Base-by-base conservation (phyloP, 2,329 filamentous ascomycete species). In the Tolypocladium album region DNA sequence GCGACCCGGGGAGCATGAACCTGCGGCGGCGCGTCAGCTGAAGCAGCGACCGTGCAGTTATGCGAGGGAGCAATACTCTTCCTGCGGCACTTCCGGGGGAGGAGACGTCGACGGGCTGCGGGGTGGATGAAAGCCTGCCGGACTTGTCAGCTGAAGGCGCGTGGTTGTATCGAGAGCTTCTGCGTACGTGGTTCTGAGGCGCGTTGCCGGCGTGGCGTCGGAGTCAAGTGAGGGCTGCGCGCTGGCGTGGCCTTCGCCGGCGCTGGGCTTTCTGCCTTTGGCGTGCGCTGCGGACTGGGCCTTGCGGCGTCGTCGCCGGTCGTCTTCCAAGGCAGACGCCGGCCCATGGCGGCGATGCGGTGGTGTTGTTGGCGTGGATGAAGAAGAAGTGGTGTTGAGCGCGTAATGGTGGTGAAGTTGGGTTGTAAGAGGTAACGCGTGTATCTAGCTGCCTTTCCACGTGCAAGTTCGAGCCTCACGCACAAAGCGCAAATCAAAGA, bases 1-100 rank as follows among this genome's bases (percentile, higher is more conserved):
- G 76, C n/a, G 82, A 71, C 3, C 85, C 86, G 55, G 84, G 78
- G 2, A 78, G 75, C 88, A 93, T 92, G 69, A 79, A 79, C 38
- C 83, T 86, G 36, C 13, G 59, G 8, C 20, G 9, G 17, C 20
- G 45, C 57, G 40, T 52, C 27, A 50, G 56, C 5, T 27, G n/a
- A n/a, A n/a, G n/a, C n/a, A n/a, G n/a, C n/a, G n/a, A n/a, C n/a
- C n/a, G n/a, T n/a, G n/a, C n/a, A n/a, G n/a, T n/a, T n/a, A n/a
- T n/a, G n/a, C n/a, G n/a, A n/a, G n/a, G n/a, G n/a, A n/a, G n/a
- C n/a, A n/a, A n/a, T n/a, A 83, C 81, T 68, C 74, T 71, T 83
- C 78, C 57, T 67, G 62, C 1, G 78, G 76, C 12, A 79, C 75
- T 31, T 78, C 75, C 1, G 79, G 79, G 1, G 79, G 78, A 6